phyloP scores from a whole-genome alignment of 2,329 filamentous ascomycete species.

The Scedosporium minutisporum region DNA sequence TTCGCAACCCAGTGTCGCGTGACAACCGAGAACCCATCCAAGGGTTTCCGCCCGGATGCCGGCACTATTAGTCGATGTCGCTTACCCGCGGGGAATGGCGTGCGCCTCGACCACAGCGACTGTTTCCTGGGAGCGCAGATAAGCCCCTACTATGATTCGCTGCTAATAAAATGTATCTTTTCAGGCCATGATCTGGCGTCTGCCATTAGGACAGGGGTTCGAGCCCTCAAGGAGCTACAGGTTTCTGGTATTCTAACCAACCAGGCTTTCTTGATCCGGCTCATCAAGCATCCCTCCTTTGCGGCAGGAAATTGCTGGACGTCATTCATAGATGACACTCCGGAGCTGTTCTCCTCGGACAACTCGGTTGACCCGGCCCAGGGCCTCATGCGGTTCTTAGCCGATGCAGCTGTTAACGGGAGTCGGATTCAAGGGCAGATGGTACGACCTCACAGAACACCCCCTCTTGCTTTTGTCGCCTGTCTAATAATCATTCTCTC shows the following conservation, averaged over 20 bases:
- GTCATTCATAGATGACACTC: slow-evolving; percentile 98
- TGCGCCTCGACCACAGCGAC: slow-evolving; percentile 87
- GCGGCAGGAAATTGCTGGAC: slow-evolving; percentile 96
- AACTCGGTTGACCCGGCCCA: slow-evolving; percentile 96
- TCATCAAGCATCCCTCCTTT: slow-evolving; percentile 88
- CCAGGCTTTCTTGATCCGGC: slow-evolving; percentile 89
- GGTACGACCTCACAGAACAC: slow-evolving; percentile 47
- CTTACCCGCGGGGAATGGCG: slow-evolving; percentile 89
- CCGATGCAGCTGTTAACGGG: slow-evolving; percentile 93
- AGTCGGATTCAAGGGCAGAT: slow-evolving; percentile 98
- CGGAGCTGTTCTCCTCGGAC: slow-evolving; percentile 83
- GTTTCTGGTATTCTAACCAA: slow-evolving; percentile 98
- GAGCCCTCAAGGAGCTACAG: slow-evolving; percentile 92
- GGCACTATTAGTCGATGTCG: slow-evolving; percentile 99
- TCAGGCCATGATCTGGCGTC: slow-evolving; percentile 95
- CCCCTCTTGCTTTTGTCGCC: no score
- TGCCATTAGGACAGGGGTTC: slow-evolving; percentile 83
- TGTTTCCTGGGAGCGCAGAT: slow-evolving; percentile 91
- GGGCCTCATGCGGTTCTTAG: slow-evolving; percentile 90
- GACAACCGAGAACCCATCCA: slow-evolving; percentile 89
- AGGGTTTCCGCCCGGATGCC: slow-evolving; percentile 86
- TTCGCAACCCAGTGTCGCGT: slow-evolving; percentile 99
- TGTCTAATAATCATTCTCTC: no score
- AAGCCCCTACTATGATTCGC: slow-evolving; percentile 69
- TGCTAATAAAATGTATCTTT: slow-evolving; percentile 90